These are phyloP conservation scores for Tylopilus intermedius DNA, from an alignment of 768 basidiomycete species.

Conservation along the genomic window DNA sequence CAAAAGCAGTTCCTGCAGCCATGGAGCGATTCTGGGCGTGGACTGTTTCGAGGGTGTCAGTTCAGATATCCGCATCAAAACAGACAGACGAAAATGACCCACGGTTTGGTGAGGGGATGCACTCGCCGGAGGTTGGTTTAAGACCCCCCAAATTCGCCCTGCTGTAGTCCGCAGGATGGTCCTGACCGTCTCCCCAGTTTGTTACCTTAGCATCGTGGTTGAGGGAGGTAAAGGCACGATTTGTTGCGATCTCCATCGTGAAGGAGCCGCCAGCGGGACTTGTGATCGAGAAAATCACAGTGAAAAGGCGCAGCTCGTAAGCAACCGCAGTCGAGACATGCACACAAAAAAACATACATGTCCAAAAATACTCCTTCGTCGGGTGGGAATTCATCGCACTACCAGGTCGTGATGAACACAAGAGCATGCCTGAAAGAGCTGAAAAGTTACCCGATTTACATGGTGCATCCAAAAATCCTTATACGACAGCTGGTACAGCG, in stretches of 20 bases:
- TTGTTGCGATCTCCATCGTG: constrained; percentile 3
- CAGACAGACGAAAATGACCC: neutral
- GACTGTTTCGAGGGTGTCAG: neutral
- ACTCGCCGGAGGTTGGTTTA: neutral
- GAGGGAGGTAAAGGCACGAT: constrained; percentile 1
- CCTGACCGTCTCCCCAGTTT: constrained; percentile 1
- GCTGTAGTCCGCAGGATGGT: constrained; percentile 3
- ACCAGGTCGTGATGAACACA: neutral
- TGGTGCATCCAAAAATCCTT: constrained; percentile 6
- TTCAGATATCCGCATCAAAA: neutral
- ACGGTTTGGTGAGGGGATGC: constrained; percentile 12
- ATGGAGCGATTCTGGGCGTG: constrained; percentile 10
- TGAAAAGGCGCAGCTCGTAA: neutral
- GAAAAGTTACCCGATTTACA: neutral
- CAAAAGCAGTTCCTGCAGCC: constrained; percentile 8
- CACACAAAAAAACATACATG: constrained; percentile 5
- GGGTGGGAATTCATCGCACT: constrained; percentile 6
- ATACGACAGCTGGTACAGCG: neutral
- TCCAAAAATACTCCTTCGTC: neutral
- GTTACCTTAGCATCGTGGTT: neutral
- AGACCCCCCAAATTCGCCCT: neutral
- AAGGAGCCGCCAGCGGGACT: neutral
- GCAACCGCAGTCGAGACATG: neutral
- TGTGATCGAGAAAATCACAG: neutral
- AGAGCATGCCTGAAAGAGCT: neutral